Base-by-base conservation (phyloP, 805 yeast genomes). In the Yarrowia sp. region DNA sequence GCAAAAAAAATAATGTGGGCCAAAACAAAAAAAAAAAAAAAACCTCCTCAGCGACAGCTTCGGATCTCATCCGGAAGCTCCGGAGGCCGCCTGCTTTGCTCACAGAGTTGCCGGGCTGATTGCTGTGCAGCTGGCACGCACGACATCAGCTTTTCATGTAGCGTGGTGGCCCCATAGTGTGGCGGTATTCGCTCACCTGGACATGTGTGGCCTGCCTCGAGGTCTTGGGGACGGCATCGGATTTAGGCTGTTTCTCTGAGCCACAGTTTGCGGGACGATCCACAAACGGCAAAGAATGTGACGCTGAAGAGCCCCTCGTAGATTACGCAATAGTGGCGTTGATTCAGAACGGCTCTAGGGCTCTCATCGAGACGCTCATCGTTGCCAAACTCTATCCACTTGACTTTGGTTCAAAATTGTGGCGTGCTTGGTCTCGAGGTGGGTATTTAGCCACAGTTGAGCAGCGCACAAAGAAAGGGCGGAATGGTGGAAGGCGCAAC, bases 141-240 rank as follows among this genome's bases (percentile, higher is more conserved):
- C 2, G 22, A 10, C 13, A 13, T 12, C 35, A 27, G 9, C 21
- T 44, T 22, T 44, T 29, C 25, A 13, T 42, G 46, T 18, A 42
- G 9, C 9, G 13, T 29, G 38, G 55, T 47, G 55, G 55, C 38
- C 36, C 55, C 55, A 47, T 47, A 47, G 55, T 47, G 55, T 47
- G 55, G 55, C 55, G 38, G 55, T 14, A 31, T 47, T 31, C 14
- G 38, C 38, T 44, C 51, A 44, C 51, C 39, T 16, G 33, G 8
- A n/a, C 29, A 27, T 27, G 29, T 27, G 2, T 9, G 9, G 10
- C 8, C 7, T 6, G 27, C 27, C 27, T 6, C 27, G 27, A 24
- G 27, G 27, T 6, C 27, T 6, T n/a, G n/a, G n/a, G n/a, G 10
- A n/a, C 32, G 22, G 49, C 33, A 25, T 25, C 21, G 33, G 33